phyloP scores from a whole-genome alignment of 108 stramenopile genomes.

The Nitzschia palea region DNA sequence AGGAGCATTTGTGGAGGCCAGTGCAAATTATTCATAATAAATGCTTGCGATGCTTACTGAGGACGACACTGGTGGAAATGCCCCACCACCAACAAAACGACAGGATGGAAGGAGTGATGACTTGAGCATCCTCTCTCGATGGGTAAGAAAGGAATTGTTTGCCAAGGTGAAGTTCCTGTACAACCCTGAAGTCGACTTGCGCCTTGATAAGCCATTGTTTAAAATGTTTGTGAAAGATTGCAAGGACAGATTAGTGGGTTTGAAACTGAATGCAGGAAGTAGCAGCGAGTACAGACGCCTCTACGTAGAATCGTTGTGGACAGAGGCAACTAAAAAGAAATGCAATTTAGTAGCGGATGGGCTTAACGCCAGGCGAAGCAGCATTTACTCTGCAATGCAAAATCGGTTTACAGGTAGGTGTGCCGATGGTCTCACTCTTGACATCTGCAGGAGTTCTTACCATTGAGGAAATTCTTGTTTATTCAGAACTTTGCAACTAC shows the following conservation, averaged over 20 bases:
- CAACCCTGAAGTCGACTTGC: neutral
- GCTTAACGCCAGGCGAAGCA: neutral
- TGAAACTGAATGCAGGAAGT: neutral
- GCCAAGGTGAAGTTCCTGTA: neutral
- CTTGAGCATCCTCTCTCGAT: neutral
- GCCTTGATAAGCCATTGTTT: neutral
- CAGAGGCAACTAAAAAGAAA: neutral
- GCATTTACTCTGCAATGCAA: neutral
- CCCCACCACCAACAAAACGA: neutral
- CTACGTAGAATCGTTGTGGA: neutral
- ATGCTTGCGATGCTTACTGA: too few species aligned
- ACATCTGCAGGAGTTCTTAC: neutral
- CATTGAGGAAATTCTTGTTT: neutral
- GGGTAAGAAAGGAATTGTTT: neutral
- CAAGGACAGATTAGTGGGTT: neutral
- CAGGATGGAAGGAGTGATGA: neutral
- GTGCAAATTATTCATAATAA: too few species aligned
- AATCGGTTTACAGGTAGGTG: neutral
- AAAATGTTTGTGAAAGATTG: neutral
- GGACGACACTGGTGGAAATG: neutral
- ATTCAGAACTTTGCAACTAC: neutral
- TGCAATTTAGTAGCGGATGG: neutral
- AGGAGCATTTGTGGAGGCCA: too few species aligned
- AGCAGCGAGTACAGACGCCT: neutral
- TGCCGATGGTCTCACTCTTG: too few species aligned